Percentiles rank a stretch among this genome's conserved stretches.
Evolutionary conservation across 495 filamentous ascomycete genomes (phyloP).

Genomic region (Collariella sp.): DNA sequence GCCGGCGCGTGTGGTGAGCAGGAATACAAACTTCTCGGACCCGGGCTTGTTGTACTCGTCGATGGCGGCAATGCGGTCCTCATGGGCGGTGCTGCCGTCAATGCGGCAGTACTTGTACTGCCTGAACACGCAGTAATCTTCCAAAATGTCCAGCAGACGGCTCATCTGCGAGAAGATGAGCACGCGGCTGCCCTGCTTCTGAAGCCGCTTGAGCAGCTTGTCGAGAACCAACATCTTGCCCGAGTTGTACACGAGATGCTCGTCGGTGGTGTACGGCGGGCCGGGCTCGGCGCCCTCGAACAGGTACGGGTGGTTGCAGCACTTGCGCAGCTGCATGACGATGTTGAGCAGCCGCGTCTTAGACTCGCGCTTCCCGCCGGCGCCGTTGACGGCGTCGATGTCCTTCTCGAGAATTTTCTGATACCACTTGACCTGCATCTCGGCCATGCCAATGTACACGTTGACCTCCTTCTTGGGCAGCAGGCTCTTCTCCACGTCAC

Average conservation of each 20-base stretch:
- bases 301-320: conserved; percentile 97
- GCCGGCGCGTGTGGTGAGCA: conserved; percentile 94
- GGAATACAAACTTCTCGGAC: conserved; percentile 95
- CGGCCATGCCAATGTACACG: conserved; percentile 94
- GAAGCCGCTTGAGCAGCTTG: conserved; percentile 77
- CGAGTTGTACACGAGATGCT: conserved; percentile 86
- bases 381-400: conserved; percentile 97
- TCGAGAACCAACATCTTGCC: conserved; percentile 98
- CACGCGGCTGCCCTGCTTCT: conserved; percentile 78
- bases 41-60: conserved; percentile 95
- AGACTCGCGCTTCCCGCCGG: conserved; percentile 92
- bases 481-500: conserved; percentile 96
- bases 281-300: conserved; percentile 98
- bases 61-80: conserved; percentile 94
- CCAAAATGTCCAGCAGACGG: conserved; percentile 89
- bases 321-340: conserved; percentile 99
- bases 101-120: conserved; percentile 96
- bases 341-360: conserved; percentile 99
- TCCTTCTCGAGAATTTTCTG: conserved; percentile 98
- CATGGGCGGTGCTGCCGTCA: conserved; percentile 93
- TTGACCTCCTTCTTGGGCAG: conserved; percentile 97
- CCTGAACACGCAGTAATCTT: conserved; percentile 96
- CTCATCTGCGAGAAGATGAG: conserved; percentile 99
- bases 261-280: conserved; percentile 95
- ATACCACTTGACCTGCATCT: conserved; percentile 99